phyloP scores from a whole-genome alignment of 1,139 yeast species.

The Protomyces lactucae-debilis region DNA sequence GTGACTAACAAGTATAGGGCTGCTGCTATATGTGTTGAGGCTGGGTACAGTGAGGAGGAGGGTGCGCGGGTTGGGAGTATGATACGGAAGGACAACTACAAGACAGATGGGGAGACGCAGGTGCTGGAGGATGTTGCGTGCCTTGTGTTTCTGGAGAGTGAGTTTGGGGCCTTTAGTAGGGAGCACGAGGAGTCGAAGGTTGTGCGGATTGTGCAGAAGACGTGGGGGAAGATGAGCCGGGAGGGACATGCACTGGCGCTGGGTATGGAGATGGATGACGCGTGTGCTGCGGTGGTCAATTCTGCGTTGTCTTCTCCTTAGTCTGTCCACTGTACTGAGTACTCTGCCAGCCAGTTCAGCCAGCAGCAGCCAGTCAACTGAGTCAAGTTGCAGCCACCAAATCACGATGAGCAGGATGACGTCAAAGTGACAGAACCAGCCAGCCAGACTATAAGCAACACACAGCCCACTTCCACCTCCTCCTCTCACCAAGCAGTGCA shows the following conservation, averaged over 20 bases:
- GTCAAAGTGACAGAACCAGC: not conserved
- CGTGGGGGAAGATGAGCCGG: conserved; percentile 19
- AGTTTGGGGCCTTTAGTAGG: not conserved
- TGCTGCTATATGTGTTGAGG: not conserved
- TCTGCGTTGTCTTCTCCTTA: not conserved
- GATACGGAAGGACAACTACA: conserved; percentile 12
- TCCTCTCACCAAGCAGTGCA: not conserved
- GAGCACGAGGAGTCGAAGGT: conserved; percentile 13
- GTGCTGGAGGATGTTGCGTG: conserved; percentile 21
- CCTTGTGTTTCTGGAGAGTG: conserved; percentile 9
- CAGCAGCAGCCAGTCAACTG: too few relatives aligned
- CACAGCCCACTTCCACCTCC: not conserved
- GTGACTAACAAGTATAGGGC: not conserved
- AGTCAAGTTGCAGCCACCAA: too few relatives aligned
- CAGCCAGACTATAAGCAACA: not conserved
- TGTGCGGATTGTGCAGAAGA: conserved; percentile 4
- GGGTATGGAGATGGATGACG: conserved; percentile 4
- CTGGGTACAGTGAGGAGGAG: not conserved
- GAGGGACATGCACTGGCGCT: conserved; percentile 14
- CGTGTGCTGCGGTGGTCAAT: not conserved
- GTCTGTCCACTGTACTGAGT: too few relatives aligned
- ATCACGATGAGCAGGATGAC: too few relatives aligned
- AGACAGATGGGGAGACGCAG: conserved; percentile 10
- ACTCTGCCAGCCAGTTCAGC: too few relatives aligned
- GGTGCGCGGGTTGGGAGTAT: not conserved